Evolutionary conservation across 179 eudicot species (phyloP).

Genomic region (Heliamphora pulchella): DNA sequence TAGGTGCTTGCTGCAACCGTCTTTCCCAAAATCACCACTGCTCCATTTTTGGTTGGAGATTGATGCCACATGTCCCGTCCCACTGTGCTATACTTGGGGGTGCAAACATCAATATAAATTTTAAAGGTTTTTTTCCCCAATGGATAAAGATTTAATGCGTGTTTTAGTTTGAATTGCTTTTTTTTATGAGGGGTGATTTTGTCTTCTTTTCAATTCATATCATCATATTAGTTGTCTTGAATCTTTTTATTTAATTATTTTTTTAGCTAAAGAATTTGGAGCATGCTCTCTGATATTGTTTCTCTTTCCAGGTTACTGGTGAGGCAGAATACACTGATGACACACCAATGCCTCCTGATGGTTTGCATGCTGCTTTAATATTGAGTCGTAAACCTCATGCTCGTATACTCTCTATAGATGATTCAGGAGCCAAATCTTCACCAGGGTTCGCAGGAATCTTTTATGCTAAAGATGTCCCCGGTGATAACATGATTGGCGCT

Average conservation of each 20-base stretch:
- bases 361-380: constrained; percentile 77
- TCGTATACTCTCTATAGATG: constrained; percentile 75
- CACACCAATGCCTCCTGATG: constrained; percentile 65
- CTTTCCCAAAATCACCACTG: too few relatives aligned
- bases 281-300: background rate
- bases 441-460: constrained; percentile 81
- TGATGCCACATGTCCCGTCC: too few relatives aligned
- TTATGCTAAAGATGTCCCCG: constrained; percentile 78
- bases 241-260: background rate
- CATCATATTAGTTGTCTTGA: background rate
- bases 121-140: background rate
- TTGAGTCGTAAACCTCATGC: constrained; percentile 95
- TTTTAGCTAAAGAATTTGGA: background rate
- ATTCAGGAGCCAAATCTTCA: constrained; percentile 62
- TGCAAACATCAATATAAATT: background rate
- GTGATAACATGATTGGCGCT: constrained; percentile 66
- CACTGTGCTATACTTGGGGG: too few relatives aligned
- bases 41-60: too few relatives aligned
- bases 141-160: background rate
- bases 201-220: background rate
- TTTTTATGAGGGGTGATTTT: background rate
- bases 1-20: too few relatives aligned
- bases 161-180: too few relatives aligned
- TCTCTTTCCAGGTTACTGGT: constrained; percentile 70
- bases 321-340: constrained; percentile 98